Conservation (phyloP, 2,329 filamentous ascomycete species). For the Orbilia oligospora region DNA sequence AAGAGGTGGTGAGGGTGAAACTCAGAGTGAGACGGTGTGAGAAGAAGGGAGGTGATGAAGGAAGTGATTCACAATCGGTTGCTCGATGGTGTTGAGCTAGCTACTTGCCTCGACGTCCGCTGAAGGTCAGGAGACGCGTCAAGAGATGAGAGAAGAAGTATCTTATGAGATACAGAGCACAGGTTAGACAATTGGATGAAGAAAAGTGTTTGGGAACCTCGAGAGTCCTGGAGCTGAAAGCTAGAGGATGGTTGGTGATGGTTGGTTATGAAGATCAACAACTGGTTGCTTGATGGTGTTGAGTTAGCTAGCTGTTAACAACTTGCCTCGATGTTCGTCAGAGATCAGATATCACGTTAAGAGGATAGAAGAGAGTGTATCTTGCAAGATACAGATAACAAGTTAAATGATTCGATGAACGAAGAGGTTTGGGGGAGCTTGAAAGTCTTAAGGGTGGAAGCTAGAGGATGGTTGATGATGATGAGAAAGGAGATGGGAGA, state of each 20-base stretch:
- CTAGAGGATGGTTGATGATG: background rate
- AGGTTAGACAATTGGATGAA: too few relatives aligned
- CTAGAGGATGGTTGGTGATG: slow-evolving; percentile 2
- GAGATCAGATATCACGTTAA: background rate
- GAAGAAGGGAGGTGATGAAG: too few relatives aligned
- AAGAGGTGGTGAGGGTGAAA: background rate
- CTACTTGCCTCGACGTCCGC: slow-evolving; percentile 22
- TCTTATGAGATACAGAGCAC: too few relatives aligned
- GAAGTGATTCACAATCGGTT: too few relatives aligned
- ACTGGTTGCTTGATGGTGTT: slow-evolving; percentile 3
- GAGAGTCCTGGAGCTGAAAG: background rate
- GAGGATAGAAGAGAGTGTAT: slow-evolving; percentile 1
- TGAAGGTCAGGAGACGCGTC: too few relatives aligned
- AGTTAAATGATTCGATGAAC: background rate
- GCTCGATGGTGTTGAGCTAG: slow-evolving; percentile 11
- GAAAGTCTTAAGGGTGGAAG: background rate
- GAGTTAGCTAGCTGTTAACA: background rate
- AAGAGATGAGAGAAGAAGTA: too few relatives aligned
- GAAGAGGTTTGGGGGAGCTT: background rate
- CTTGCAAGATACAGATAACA: slow-evolving; percentile 12
- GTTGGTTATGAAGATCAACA: background rate
- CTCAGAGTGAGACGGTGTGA: too few relatives aligned
- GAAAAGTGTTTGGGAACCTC: background rate
- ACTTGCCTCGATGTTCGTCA: slow-evolving; percentile 15
- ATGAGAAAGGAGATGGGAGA: background rate